These are phyloP conservation scores for Chaetomium tenue DNA, from an alignment of 495 filamentous ascomycete genomes.

Conservation along the genomic window DNA sequence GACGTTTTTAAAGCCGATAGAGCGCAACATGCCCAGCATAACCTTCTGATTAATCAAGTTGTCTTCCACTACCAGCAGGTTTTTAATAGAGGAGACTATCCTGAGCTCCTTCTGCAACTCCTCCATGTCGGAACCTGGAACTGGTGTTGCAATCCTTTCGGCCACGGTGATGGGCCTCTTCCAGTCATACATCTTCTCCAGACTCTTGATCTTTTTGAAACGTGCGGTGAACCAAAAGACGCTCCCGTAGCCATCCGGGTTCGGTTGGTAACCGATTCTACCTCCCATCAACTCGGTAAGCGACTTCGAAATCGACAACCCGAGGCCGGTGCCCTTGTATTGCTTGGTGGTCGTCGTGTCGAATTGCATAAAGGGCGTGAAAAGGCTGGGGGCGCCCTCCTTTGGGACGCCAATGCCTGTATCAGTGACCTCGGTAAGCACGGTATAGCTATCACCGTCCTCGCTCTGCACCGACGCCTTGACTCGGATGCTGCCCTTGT, in stretches of 20 bases:
- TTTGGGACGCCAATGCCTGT: conserved; percentile 73
- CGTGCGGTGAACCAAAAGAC: conserved; percentile 60
- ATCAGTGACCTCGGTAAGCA: conserved; percentile 66
- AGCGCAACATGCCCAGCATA: conserved; percentile 57
- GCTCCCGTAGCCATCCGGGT: conserved; percentile 53
- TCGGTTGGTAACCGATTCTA: conserved; percentile 56
- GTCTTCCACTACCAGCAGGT: conserved; percentile 58
- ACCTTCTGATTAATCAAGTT: conserved; percentile 64
- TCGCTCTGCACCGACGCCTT: conserved; percentile 36
- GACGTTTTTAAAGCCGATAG: conserved; percentile 53
- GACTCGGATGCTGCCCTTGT: conserved; percentile 44
- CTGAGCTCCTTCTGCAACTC: conserved; percentile 26
- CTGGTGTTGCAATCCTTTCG: conserved; percentile 11
- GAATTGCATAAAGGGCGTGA: conserved; percentile 80
- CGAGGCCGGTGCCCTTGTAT: conserved; percentile 76
- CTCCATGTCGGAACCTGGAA: conserved; percentile 24
- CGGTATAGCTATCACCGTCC: conserved; percentile 42
- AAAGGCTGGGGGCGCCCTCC: conserved; percentile 60
- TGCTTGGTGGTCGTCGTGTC: conserved; percentile 73
- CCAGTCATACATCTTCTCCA: conserved; percentile 34
- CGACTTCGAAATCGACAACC: conserved; percentile 74
- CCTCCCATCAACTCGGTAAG: conserved; percentile 72
- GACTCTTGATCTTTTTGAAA: conserved; percentile 46
- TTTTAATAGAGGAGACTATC: conserved; percentile 38
- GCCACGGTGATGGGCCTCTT: conserved; percentile 17